Evolutionary conservation across 2,329 filamentous ascomycete species (phyloP), one percentile per base, ranked within the genome.

Genomic region (Cladobotryum mycophilum): DNA sequence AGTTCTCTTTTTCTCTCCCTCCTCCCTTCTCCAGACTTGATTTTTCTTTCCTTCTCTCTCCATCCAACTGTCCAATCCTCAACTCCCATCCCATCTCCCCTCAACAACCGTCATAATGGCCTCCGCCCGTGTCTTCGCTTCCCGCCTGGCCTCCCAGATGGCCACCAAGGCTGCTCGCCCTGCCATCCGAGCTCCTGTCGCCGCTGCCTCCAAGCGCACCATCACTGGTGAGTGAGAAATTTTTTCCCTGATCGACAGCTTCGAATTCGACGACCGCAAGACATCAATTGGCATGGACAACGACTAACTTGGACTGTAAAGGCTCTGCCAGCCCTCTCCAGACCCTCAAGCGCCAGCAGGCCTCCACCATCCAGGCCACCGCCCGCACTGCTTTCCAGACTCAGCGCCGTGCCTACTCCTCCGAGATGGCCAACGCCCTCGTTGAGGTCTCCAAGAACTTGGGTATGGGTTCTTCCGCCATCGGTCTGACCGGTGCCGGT

Each of bases 401-500:
- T 68, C 76, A 80, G 70, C 82, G 80, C 73, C 86, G 86, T 70
- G 81, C 84, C 72, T 91, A 90, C 85, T 89, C 85, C 68, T 90
- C 87, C 69, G 87, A 91, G 84, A 88, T 91, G 75, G 86, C 87
- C 77, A 80, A 86, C 73, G 87, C 87, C 74, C 85, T 91, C 79
- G 87, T 91, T 72, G 86, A 90, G 81, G 86, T 89, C 76, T 90
- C 87, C 75, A 87, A 89, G 83, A 90, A 90, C 85, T 73, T 90
- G 69, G 87, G 87, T 82, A 90, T 90, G 86, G 87, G 87, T 76
- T 79, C 84, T 65, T 89, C 89, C 69, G 89, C 89, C 79, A 90
- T 95, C 70, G 89, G 89, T 86, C 86, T 95, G 69, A 88, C 86
- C 71, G 86, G 86, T 86, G 86, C 88, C 70, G 87, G 88, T 89